Conservation (phyloP, 2,329 filamentous ascomycete genomes). For the Chrysosphaeria jannelii region DNA sequence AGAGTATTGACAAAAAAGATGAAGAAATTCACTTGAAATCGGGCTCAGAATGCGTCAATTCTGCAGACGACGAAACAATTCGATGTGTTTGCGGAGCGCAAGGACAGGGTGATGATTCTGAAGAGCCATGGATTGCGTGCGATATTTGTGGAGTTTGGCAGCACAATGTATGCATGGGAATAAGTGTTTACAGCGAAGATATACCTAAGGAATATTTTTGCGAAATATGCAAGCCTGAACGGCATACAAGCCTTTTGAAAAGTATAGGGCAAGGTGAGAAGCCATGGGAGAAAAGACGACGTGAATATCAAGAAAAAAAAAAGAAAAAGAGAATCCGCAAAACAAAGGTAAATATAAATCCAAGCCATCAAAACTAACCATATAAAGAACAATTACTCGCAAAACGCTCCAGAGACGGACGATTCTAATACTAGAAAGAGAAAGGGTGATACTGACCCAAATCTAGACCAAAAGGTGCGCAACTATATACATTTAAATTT, state of each 20-base stretch:
- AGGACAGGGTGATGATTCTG: constrained; percentile 58
- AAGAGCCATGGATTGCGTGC: constrained; percentile 84
- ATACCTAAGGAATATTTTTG: constrained; percentile 71
- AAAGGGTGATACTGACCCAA: too few species aligned
- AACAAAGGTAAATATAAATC: constrained; percentile 29
- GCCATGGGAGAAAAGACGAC: constrained; percentile 50
- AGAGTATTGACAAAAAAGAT: too few species aligned
- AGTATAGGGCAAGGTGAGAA: constrained; percentile 55
- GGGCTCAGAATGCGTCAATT: constrained; percentile 19
- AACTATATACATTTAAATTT: too few species aligned
- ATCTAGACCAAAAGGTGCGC: too few species aligned
- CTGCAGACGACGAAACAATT: constrained; percentile 41
- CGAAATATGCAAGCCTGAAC: constrained; percentile 59
- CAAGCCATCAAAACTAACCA: too few species aligned
- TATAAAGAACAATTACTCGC: too few species aligned
- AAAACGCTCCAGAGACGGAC: too few species aligned
- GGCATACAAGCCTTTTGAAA: constrained; percentile 54
- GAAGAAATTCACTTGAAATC: background rate
- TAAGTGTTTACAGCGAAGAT: constrained; percentile 48
- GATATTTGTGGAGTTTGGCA: constrained; percentile 87
- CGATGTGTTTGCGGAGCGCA: constrained; percentile 80
- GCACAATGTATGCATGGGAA: constrained; percentile 84
- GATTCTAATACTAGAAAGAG: too few species aligned
- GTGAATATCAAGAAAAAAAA: constrained; percentile 26
- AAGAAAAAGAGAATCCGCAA: constrained; percentile 28